These are phyloP conservation scores for Elsinoe australis DNA, from an alignment of 2,329 filamentous ascomycete species.

Conservation along the genomic window DNA sequence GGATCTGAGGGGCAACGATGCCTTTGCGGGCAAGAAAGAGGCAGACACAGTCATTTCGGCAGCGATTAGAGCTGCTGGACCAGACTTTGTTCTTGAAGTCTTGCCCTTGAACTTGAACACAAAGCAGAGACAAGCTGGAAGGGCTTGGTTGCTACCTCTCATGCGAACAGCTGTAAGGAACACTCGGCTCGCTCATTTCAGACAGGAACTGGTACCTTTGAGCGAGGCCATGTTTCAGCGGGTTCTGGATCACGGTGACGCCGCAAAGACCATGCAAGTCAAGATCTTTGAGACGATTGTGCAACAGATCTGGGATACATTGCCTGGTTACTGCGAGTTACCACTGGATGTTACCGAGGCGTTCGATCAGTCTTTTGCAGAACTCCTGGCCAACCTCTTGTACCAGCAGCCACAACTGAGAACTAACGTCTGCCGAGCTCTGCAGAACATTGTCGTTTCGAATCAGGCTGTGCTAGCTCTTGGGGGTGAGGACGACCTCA, in stretches of 20 bases:
- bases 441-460: constrained; percentile 84
- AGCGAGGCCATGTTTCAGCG: constrained; percentile 86
- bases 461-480: constrained; percentile 73
- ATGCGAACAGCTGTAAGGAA: constrained; percentile 85
- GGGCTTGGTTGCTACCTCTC: constrained; percentile 91
- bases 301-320: constrained; percentile 86
- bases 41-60: constrained; percentile 84
- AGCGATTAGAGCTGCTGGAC: constrained; percentile 83
- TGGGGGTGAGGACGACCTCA: constrained; percentile 61
- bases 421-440: constrained; percentile 74
- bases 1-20: constrained; percentile 77
- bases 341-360: constrained; percentile 60
- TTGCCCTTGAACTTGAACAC: constrained; percentile 84
- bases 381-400: constrained; percentile 81
- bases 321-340: constrained; percentile 91
- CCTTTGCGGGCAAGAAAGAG: constrained; percentile 89
- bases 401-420: constrained; percentile 87
- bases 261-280: constrained; percentile 87
- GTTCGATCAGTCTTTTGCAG: constrained; percentile 83
- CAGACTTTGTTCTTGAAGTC: constrained; percentile 70
- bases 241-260: constrained; percentile 71
- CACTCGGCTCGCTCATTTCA: constrained; percentile 79
- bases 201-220: constrained; percentile 74
- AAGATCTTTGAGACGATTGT: constrained; percentile 98
- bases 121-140: constrained; percentile 66